A percentile compares a stretch with the other conserved stretches of the same genome.
Evolutionary conservation across 352 stramenopile genomes (phyloP).

Genomic region (Phytophthora brassicae): DNA sequence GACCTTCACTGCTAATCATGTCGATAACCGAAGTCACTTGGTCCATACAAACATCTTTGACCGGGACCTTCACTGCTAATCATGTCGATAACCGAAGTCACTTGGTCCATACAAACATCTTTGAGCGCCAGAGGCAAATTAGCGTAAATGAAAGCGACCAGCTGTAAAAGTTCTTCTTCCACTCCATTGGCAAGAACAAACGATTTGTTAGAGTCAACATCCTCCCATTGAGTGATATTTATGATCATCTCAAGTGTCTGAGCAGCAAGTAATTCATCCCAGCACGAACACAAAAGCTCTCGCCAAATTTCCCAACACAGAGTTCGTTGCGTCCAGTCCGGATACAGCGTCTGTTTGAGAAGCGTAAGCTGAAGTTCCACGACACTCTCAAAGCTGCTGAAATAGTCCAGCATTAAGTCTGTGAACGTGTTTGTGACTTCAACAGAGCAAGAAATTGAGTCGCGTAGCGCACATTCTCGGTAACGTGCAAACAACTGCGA

Average conservation of each 20-base stretch:
- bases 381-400: constrained; percentile 27
- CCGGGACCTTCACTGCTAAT: constrained; percentile 57
- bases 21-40: constrained; percentile 49
- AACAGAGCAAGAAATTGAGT: constrained; percentile 13
- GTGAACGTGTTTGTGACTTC: constrained; percentile 31
- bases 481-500: constrained; percentile 43
- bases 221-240: constrained; percentile 34
- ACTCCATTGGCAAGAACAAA: constrained; percentile 33
- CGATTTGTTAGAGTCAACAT: not conserved
- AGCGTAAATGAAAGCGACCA: constrained; percentile 52
- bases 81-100: constrained; percentile 43
- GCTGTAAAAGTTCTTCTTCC: constrained; percentile 37
- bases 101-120: constrained; percentile 44
- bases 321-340: constrained; percentile 37
- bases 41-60: constrained; percentile 51
- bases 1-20: constrained; percentile 53
- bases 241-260: constrained; percentile 41
- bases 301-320: constrained; percentile 60
- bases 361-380: constrained; percentile 48
- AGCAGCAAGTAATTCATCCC: constrained; percentile 36
- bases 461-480: constrained; percentile 30
- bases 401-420: constrained; percentile 43
- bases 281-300: constrained; percentile 59
- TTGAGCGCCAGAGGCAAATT: constrained; percentile 43
- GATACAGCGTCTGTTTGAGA: constrained; percentile 56